These are phyloP conservation scores for Furcasterigmium furcatum DNA, from an alignment of 2,329 filamentous ascomycete species.

Conservation along the genomic window DNA sequence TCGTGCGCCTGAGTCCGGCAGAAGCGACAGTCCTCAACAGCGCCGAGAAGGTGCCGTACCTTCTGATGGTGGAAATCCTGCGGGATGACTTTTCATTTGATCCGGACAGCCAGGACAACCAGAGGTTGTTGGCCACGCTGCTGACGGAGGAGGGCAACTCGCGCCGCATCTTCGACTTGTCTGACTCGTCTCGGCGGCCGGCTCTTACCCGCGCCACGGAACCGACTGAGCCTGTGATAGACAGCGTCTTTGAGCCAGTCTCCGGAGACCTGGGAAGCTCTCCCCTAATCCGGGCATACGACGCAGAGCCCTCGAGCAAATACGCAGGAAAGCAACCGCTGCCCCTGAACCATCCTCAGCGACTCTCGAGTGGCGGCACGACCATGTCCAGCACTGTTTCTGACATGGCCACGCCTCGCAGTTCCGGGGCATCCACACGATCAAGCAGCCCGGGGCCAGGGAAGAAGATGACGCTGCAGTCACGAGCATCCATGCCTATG, in stretches of 20 bases:
- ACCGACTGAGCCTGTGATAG: conserved; percentile 41
- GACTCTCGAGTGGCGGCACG: conserved; percentile 59
- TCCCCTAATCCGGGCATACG: conserved; percentile 59
- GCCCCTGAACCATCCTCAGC: conserved; percentile 36
- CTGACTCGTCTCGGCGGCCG: conserved; percentile 58
- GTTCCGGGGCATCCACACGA: conserved; percentile 63
- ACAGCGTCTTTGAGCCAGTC: conserved; percentile 82
- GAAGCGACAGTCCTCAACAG: conserved; percentile 85
- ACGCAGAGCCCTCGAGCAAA: conserved; percentile 31
- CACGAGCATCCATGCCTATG: conserved; percentile 48
- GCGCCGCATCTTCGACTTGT: conserved; percentile 63
- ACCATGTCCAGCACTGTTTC: conserved; percentile 54
- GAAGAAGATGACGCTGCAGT: conserved; percentile 59
- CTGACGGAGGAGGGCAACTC: conserved; percentile 53
- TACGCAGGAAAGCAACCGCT: conserved; percentile 16
- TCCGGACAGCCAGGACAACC: conserved; percentile 69
- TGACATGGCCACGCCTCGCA: conserved; percentile 63
- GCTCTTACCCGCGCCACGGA: conserved; percentile 1
- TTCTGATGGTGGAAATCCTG: conserved; percentile 81
- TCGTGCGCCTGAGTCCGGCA: conserved; percentile 78
- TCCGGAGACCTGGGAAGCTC: conserved; percentile 76
- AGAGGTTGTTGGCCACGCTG: conserved; percentile 58
- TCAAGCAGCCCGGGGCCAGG: conserved; percentile 62
- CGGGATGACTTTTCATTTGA: conserved; percentile 82
- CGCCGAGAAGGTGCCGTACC: conserved; percentile 80